Percentiles rank a stretch among this genome's conserved stretches.
Conservation (phyloP, 352 stramenopile genomes). For the Phytophthora pinifolia region DNA sequence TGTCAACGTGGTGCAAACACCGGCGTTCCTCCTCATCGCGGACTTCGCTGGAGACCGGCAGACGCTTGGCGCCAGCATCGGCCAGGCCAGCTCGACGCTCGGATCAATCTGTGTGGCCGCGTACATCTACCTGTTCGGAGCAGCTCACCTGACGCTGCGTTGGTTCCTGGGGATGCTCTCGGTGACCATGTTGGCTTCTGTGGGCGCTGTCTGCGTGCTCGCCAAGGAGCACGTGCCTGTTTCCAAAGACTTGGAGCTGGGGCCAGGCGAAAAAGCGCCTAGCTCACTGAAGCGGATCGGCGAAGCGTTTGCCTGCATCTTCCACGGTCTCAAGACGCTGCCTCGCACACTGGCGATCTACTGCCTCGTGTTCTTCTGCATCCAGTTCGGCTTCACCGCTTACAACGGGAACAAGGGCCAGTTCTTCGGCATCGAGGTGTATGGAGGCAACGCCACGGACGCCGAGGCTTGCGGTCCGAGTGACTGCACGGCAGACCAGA, state of each 20-base stretch:
- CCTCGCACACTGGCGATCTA: conserved; percentile 44
- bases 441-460: conserved; percentile 41
- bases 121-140: conserved; percentile 76
- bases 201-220: conserved; percentile 54
- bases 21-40: conserved; percentile 66
- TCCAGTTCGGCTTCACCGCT: conserved; percentile 59
- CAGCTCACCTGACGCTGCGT: conserved; percentile 59
- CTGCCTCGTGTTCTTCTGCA: conserved; percentile 51
- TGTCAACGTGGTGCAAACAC: conserved; percentile 77
- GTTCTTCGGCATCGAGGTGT: conserved; percentile 65
- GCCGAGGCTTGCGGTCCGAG: conserved; percentile 41
- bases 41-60: conserved; percentile 77
- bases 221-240: conserved; percentile 41
- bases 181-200: conserved; percentile 57
- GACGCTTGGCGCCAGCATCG: conserved; percentile 61
- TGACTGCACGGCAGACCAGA: conserved; percentile 35
- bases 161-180: conserved; percentile 78
- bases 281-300: conserved; percentile 28
- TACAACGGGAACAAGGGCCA: conserved; percentile 72
- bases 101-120: conserved; percentile 63
- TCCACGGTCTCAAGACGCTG: conserved; percentile 44
- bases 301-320: conserved; percentile 49
- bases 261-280: conserved; percentile 12
- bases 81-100: conserved; percentile 60
- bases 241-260: conserved; percentile 30